phyloP scores from a whole-genome alignment of 2,329 filamentous ascomycete genomes.

The Lecanicillium sp. region DNA sequence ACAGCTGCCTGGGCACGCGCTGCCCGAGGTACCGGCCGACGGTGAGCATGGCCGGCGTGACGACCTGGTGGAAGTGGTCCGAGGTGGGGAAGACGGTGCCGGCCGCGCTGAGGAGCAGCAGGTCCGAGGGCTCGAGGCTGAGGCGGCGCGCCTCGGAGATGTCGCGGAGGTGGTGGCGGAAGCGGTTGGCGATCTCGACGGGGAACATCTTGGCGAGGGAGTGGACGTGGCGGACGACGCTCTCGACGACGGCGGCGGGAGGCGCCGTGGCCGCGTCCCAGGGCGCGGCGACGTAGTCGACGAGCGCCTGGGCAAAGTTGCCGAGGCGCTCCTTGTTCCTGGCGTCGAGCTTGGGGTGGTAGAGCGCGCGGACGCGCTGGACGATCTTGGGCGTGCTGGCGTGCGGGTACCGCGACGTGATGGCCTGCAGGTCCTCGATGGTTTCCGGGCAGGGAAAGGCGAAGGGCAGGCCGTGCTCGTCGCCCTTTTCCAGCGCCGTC shows the following conservation, averaged over 20 bases:
- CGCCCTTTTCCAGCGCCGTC: slow-evolving; percentile 29
- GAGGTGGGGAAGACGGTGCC: slow-evolving; percentile 86
- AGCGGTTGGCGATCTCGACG: slow-evolving; percentile 68
- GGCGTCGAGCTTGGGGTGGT: slow-evolving; percentile 79
- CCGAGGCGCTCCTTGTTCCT: slow-evolving; percentile 80
- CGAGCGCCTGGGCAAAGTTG: slow-evolving; percentile 58
- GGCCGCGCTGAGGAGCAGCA: slow-evolving; percentile 78
- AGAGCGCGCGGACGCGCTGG: slow-evolving; percentile 84
- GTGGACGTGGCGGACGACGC: slow-evolving; percentile 81
- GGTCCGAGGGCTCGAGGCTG: slow-evolving; percentile 58
- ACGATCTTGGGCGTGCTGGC: slow-evolving; percentile 70
- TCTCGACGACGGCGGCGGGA: slow-evolving; percentile 67
- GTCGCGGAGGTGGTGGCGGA: slow-evolving; percentile 65
- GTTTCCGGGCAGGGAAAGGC: slow-evolving; percentile 81
- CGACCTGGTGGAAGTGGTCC: slow-evolving; percentile 93
- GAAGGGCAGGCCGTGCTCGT: slow-evolving; percentile 62
- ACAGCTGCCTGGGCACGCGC: slow-evolving; percentile 57
- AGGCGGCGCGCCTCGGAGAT: slow-evolving; percentile 44
- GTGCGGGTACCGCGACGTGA: slow-evolving; percentile 55
- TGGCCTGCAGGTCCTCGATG: slow-evolving; percentile 66
- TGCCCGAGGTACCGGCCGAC: slow-evolving; percentile 80
- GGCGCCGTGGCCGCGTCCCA: slow-evolving; percentile 39
- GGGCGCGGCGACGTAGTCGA: slow-evolving; percentile 54
- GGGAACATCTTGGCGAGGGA: slow-evolving; percentile 85
- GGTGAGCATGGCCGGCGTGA: slow-evolving; percentile 82